Evolutionary conservation across 2,329 filamentous ascomycete genomes (phyloP), one percentile per base, ranked within the genome.

Genomic region (Geoglossum cookeanum): DNA sequence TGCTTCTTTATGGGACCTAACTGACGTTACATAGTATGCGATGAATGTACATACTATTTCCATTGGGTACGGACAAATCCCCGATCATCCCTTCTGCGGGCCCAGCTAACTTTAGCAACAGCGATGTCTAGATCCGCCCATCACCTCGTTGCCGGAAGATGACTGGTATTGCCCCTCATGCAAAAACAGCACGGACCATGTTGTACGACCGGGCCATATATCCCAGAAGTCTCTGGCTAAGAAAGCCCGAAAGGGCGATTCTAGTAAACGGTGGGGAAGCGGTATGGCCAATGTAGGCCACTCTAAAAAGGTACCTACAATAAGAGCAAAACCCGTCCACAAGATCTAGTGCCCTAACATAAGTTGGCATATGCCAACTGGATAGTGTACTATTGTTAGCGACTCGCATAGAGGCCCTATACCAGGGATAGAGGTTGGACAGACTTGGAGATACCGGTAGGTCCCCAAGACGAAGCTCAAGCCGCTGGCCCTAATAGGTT

Each of bases 151-250:
- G 15, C 49, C 49, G 30, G 49, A 53, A 9, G 49, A 53, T 53
- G 49, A 53, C 32, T 53, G 49, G 49, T 53, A 53, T n/a, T 53
- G 49, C n/a, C 30, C 49, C 37, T 37, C 29, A 11, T 53, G 49
- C 49, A 53, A 53, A 17, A 53, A 53, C 33, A 17, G 22, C 15
- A 53, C 49, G 3, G 49, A 53, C 13, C 49, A 53, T 9, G 37
- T 53, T 33, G 49, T 53, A 17, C 49, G 15, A 7, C 49, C 49
- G 7, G 49, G 49, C 30, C 49, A 53, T 15, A 22, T 17, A 17
- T 22, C 30, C 3, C 22, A 53, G 13, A 22, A 35, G 22, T 17
- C 13, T 9, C 32, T 27, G 3, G 30, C 22, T 6, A 53, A 53
- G 15, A 53, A 53, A 30, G 49, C 49, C 49, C 30, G 49, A 35